phyloP scores from a whole-genome alignment of 177 flowering plant genomes.

The Vitis hybrid region DNA sequence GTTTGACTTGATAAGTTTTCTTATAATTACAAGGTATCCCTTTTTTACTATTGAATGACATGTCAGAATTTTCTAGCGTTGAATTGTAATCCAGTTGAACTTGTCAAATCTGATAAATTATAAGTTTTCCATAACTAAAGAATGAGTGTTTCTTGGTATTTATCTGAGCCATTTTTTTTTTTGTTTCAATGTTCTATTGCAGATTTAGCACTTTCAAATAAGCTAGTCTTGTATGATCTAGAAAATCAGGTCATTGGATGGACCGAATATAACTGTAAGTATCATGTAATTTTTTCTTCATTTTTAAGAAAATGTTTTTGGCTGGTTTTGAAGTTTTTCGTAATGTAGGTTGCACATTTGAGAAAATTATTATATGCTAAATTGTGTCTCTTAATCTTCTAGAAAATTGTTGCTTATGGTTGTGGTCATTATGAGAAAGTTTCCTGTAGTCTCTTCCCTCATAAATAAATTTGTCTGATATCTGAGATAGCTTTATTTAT shows the following conservation, averaged over 20 bases:
- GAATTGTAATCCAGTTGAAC: too few relatives aligned
- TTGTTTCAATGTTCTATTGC: conserved; percentile 26
- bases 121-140: not conserved
- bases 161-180: not conserved
- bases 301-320: not conserved
- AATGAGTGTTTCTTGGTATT: not conserved
- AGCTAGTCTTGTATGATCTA: conserved; percentile 80
- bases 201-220: conserved; percentile 84
- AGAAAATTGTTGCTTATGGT: not conserved
- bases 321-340: not conserved
- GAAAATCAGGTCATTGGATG: conserved; percentile 82
- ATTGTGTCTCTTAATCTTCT: not conserved
- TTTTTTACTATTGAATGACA: too few relatives aligned
- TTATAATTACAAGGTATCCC: too few relatives aligned
- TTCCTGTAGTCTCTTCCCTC: not conserved
- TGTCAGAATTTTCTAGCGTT: too few relatives aligned
- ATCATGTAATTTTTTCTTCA: not conserved
- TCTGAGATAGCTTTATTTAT: not conserved
- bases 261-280: conserved; percentile 90
- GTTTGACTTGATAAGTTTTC: too few relatives aligned
- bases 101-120: too few relatives aligned
- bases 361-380: not conserved
- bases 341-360: not conserved
- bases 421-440: not conserved
- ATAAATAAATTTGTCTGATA: not conserved